Conservation (phyloP, 2,329 filamentous ascomycete species). For the Trichoderma aggressivum region DNA sequence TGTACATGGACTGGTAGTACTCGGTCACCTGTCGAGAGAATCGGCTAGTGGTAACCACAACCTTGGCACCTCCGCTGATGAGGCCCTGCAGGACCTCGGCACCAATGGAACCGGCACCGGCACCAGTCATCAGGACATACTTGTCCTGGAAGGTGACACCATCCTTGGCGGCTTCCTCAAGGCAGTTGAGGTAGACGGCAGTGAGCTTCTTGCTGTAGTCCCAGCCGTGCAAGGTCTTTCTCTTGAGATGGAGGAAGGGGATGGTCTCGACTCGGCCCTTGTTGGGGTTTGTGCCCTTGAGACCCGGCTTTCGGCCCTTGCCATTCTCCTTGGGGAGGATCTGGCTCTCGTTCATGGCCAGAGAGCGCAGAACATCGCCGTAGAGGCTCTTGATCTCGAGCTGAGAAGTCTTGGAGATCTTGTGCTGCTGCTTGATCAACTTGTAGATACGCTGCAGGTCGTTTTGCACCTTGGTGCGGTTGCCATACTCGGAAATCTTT, state of each 20-base stretch:
- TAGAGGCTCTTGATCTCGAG: conserved; percentile 95
- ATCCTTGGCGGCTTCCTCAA: conserved; percentile 81
- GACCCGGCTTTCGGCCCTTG: conserved; percentile 55
- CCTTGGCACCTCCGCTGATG: conserved; percentile 94
- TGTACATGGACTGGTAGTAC: conserved; percentile 99
- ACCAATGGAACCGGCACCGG: conserved; percentile 94
- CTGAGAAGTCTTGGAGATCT: conserved; percentile 92
- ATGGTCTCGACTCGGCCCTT: conserved; percentile 97
- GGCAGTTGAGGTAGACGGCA: conserved; percentile 82
- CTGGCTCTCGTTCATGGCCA: conserved; percentile 97
- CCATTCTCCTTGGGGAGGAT: conserved; percentile 87
- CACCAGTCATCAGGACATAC: conserved; percentile 96
- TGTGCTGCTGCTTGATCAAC: conserved; percentile 97
- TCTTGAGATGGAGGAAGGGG: conserved; percentile 94
- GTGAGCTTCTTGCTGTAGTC: conserved; percentile 99
- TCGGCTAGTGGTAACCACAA: conserved; percentile 92
- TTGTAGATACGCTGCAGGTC: conserved; percentile 95
- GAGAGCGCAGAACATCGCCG: conserved; percentile 85
- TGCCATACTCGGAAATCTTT: conserved; percentile 98
- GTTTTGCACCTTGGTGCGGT: conserved; percentile 95
- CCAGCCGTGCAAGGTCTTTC: conserved; percentile 91
- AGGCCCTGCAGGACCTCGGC: conserved; percentile 94
- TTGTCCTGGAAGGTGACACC: conserved; percentile 93
- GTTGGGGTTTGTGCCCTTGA: conserved; percentile 53
- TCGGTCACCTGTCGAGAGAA: conserved; percentile 97